Base-by-base conservation (phyloP, 2,329 filamentous ascomycete species). In the Colletotrichum eremochloae region DNA sequence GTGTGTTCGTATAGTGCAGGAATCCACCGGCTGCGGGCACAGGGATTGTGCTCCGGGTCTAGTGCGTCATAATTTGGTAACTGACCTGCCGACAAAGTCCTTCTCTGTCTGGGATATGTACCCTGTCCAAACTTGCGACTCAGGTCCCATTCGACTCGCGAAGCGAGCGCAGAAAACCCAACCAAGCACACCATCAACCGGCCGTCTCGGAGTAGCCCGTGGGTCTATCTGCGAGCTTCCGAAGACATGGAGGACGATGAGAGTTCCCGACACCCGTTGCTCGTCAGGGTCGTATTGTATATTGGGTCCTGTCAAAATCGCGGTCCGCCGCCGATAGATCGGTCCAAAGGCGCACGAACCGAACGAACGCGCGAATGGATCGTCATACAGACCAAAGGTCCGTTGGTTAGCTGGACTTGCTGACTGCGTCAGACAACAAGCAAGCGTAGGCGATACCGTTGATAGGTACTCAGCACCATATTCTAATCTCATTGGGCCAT, bases 41-140 rank as follows among this genome's bases (percentile, higher is more conserved):
- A 69, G 33, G 69, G 66, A 55, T 36, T 40, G 53, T 40, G 53
- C 53, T 63, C 69, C 60, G 38, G 53, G 65, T 55, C 60, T 64
- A 69, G 66, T 72, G 69, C 69, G 66, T 72, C 69, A 69, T 69
- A 55, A 60, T 60, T 64, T 60, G 69, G 65, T 72, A 72, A 69
- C 44, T 53, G 58, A 69, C 69, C 14, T 57, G 33, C n/a, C 31
- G 55, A 24, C 55, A 40, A 64, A 33, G 46, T 38, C 46, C 14
- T 18, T 55, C 53, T 64, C 44, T 9, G 56, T 52, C 58, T 46
- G 44, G 24, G 44, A 53, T 48, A 69, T 52, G 65, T 68, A 46
- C 46, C 65, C 29, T 65, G 31, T 68, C 42, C 50, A 14, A 62
- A 7, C 48, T 12, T 60, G 67, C 50, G 40, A 46, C n/a, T 60